phyloP scores from a whole-genome alignment of 331 rosid genomes.

The Pyrus hybrid region DNA sequence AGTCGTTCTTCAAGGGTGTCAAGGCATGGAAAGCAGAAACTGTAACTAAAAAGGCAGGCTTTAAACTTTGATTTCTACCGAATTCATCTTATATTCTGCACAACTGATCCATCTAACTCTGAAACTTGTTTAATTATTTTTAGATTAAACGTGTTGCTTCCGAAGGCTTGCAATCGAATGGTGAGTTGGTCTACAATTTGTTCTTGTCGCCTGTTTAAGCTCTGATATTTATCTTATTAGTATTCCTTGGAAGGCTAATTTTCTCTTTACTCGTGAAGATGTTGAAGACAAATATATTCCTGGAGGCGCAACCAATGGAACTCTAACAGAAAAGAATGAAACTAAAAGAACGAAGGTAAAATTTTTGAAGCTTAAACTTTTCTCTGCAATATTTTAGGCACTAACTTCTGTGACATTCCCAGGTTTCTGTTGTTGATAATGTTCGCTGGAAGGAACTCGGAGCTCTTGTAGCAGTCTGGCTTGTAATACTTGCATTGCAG shows the following conservation, averaged over 20 bases:
- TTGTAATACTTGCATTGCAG: slow-evolving; percentile 19
- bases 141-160: slow-evolving; percentile 18
- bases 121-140: neutral
- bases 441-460: slow-evolving; percentile 25
- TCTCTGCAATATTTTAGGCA: neutral
- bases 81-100: too few relatives aligned
- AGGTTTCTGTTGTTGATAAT: slow-evolving; percentile 22
- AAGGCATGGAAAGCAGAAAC: slow-evolving; percentile 35
- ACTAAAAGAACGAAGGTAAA: slow-evolving; percentile 1
- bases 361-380: neutral
- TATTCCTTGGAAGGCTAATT: neutral
- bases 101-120: neutral
- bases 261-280: neutral
- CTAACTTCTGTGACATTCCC: neutral
- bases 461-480: slow-evolving; percentile 21
- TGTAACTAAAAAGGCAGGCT: slow-evolving; percentile 7
- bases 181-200: neutral
- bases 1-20: slow-evolving; percentile 24
- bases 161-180: slow-evolving; percentile 1
- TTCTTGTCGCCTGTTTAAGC: neutral
- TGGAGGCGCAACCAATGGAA: neutral
- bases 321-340: neutral
- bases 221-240: neutral
- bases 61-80: neutral
- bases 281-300: slow-evolving; percentile 5